Evolutionary conservation across 305 asterid genomes (phyloP), one percentile per base, ranked within the genome.

Genomic region (Fraxinus platypoda): DNA sequence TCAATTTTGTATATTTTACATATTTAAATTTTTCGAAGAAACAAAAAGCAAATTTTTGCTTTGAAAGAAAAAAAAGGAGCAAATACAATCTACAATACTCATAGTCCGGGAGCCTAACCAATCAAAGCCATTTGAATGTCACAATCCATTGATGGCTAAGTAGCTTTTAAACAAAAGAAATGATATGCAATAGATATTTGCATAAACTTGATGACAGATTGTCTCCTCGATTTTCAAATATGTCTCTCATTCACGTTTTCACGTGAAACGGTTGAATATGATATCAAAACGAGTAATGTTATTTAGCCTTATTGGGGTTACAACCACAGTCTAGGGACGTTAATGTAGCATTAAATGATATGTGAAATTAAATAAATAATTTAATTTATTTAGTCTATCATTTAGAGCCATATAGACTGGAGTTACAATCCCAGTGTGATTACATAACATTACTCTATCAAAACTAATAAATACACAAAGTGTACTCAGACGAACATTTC

Each of bases 261-360:
- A 38, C 46, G 8, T 64, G 81, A 78, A 70, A 62, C 26, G 43
- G 78, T 46, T 66, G 77, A 76, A 81, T 75, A 81, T 73, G 37
- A 4, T 33, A 33, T 26, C 41, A 85, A 23, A 30, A 86, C 81
- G 30, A 28, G 30, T 28, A 28, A 28, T 28, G 30, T 2, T 28
- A 28, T 28, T 28, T 28, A 28, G 30, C 2, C 2, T 2, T 2
- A 28, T 28, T 28, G 3, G 30, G 2, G 30, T 28, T 28, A 28
- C 2, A 28, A 28, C 30, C 30, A 0, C 30, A 28, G 30, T 28
- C 3, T 28, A 28, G 30, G 30, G 30, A 28, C 30, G 30, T 28
- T 1, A 28, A 28, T 28, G 30, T 28, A 2, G 0, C 30, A 28
- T 28, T 28, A 28, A 28, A 28, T 28, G 30, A 28, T 28, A 28